These are phyloP conservation scores for Didymella keratinophila DNA, from an alignment of 2,329 filamentous ascomycete genomes.

Conservation along the genomic window DNA sequence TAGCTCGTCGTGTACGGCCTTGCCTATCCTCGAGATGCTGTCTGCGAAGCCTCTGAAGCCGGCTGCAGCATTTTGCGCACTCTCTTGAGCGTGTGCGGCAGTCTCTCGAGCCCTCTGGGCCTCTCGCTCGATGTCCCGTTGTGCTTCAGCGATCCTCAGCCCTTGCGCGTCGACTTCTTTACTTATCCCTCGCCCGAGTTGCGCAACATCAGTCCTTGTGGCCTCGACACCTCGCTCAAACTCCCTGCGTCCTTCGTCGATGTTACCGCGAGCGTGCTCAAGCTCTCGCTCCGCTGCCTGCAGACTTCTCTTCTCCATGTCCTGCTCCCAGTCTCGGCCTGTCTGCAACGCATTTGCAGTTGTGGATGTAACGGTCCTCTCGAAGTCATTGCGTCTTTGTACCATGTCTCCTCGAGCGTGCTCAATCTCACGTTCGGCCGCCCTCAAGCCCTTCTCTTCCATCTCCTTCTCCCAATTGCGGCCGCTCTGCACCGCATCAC, in stretches of 20 bases:
- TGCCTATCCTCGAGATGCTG: constrained; percentile 22
- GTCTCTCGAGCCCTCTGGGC: constrained; percentile 13
- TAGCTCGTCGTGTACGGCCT: constrained; percentile 23
- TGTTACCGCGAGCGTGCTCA: constrained; percentile 16
- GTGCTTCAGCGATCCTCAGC: constrained; percentile 14
- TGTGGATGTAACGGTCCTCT: constrained; percentile 1
- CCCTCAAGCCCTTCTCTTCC: constrained; percentile 8
- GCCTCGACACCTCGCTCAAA: constrained; percentile 16
- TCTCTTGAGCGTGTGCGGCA: constrained; percentile 15
- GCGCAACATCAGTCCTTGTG: constrained; percentile 9
- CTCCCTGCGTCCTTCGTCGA: constrained; percentile 11
- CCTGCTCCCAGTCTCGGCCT: constrained; percentile 17
- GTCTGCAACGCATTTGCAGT: constrained; percentile 1
- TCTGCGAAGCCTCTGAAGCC: constrained; percentile 21
- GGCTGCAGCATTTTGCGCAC: constrained; percentile 17
- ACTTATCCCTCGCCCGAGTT: constrained; percentile 13
- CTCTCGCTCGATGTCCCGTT: constrained; percentile 18
- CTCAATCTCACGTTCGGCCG: constrained; percentile 5
- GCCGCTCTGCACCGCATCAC: constrained; percentile 8
- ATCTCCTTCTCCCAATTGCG: constrained; percentile 24
- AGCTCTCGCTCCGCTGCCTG: constrained; percentile 17
- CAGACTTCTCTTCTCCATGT: constrained; percentile 19
- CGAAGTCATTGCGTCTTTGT: constrained; percentile 8
- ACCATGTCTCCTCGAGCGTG: background rate
- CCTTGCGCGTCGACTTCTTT: constrained; percentile 15